Base-by-base conservation (phyloP, 2,329 filamentous ascomycete species). In the Nothophaeocryptopus gaeumannii region DNA sequence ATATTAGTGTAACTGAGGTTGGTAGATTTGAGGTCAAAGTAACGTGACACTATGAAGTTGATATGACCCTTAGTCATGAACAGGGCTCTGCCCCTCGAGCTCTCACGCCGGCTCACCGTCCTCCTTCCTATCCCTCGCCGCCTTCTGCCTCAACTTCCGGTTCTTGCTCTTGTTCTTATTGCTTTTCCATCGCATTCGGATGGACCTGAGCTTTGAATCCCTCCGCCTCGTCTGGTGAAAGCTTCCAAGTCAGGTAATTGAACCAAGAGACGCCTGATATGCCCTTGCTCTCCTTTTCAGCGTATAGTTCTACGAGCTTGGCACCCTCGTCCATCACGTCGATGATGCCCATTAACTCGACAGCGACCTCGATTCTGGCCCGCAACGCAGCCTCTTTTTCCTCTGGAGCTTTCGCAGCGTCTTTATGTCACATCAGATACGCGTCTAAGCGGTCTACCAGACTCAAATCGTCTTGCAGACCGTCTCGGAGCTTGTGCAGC, bases 101-200 rank as follows among this genome's bases (percentile, higher is more conserved):
- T 26, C 20, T 26, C 20, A 26, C 20, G 3, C 20, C 4, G 7
- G 20, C 3, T 26, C 20, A 26, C 7, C 20, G 3, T 26, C 7
- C 20, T 7, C 20, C 20, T 26, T 26, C 20, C 7, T 7, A 4
- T 26, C 20, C n/a, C 29, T 48, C n/a, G 39, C n/a, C 11, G 35
- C 38, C n/a, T 48, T 48, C 38, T 43, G 31, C 38, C 31, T 48
- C 34, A 42, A 13, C 20, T 43, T 43, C 14, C 45, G 38, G 36
- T 48, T 48, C 39, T 48, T 48, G 39, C 42, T 47, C 36, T 47
- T 47, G 39, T 48, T 43, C 16, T 48, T 33, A 10, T 42, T 41
- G 26, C 36, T 48, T 4, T 30, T 32, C 39, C 2, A 5, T 39
- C 11, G 39, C 33, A 7, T 26, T 12, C 1, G 34, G 44, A 9